Evolutionary conservation across 2,329 filamentous ascomycete species (phyloP).

Genomic region (Pseudocercospora macadamiae): DNA sequence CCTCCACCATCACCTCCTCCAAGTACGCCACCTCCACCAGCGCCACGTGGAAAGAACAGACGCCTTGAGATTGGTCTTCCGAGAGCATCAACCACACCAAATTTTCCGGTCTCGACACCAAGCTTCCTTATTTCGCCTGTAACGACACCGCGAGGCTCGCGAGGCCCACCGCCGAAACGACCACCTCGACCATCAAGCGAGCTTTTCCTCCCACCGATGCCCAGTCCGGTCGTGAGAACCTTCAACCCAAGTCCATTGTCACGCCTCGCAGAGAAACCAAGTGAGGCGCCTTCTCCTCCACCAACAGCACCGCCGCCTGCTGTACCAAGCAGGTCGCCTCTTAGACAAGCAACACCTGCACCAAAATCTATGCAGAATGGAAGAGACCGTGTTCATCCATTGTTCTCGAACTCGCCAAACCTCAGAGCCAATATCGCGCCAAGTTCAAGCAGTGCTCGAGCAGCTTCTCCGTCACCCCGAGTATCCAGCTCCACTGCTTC

Average conservation of each 20-base stretch:
- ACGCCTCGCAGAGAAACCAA: background rate
- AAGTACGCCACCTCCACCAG: conserved; percentile 2
- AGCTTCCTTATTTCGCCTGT: background rate
- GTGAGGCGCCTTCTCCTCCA: conserved; percentile 8
- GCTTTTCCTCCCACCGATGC: conserved; percentile 19
- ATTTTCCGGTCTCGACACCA: conserved; percentile 10
- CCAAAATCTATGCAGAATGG: background rate
- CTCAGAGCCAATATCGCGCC: background rate
- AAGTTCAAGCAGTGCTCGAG: background rate
- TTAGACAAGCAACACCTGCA: background rate
- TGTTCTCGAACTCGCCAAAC: background rate
- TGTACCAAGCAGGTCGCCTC: conserved; percentile 23
- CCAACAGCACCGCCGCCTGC: conserved; percentile 22
- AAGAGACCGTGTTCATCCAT: background rate
- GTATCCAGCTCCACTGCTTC: background rate
- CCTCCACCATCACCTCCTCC: conserved; percentile 13
- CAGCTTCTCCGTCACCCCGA: background rate
- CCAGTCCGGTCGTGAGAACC: background rate
- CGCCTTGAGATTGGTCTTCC: background rate
- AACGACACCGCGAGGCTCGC: background rate
- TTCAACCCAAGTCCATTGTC: background rate
- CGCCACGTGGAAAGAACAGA: background rate
- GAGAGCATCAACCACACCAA: conserved; percentile 4
- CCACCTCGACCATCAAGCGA: conserved; percentile 28
- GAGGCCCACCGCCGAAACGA: conserved; percentile 25